phyloP scores from a whole-genome alignment of 2,329 filamentous ascomycete species.

The Cercospora citrullina region DNA sequence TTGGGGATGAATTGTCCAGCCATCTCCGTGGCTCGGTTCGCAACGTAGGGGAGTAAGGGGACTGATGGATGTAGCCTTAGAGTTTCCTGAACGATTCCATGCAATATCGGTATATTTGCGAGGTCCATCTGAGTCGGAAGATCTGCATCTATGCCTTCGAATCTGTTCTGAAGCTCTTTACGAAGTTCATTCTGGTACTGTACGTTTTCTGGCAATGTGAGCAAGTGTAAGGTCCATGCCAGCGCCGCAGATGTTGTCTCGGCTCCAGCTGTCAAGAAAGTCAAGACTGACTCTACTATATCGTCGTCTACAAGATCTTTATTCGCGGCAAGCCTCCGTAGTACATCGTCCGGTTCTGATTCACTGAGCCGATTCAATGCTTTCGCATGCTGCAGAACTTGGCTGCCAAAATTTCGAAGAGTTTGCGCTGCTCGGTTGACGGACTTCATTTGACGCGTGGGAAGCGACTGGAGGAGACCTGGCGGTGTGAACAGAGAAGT shows the following conservation, averaged over 20 bases:
- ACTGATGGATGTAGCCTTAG: neutral
- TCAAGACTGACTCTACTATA: neutral
- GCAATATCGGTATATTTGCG: neutral
- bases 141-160: neutral
- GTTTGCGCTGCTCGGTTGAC: neutral
- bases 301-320: neutral
- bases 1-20: neutral
- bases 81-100: neutral
- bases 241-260: neutral
- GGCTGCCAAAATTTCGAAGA: neutral
- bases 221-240: neutral
- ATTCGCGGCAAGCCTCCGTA: neutral
- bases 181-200: neutral
- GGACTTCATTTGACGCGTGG: neutral
- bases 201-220: neutral
- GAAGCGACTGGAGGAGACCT: neutral
- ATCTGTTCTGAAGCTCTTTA: neutral
- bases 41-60: neutral
- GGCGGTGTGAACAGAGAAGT: neutral
- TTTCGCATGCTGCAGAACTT: neutral
- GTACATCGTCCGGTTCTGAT: neutral
- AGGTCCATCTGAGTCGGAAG: neutral
- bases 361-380: neutral
- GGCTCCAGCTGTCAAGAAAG: neutral
- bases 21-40: neutral